Evolutionary conservation across 2,329 filamentous ascomycete genomes (phyloP), one percentile per base, ranked within the genome.

Genomic region (Lecanosticta acicola): DNA sequence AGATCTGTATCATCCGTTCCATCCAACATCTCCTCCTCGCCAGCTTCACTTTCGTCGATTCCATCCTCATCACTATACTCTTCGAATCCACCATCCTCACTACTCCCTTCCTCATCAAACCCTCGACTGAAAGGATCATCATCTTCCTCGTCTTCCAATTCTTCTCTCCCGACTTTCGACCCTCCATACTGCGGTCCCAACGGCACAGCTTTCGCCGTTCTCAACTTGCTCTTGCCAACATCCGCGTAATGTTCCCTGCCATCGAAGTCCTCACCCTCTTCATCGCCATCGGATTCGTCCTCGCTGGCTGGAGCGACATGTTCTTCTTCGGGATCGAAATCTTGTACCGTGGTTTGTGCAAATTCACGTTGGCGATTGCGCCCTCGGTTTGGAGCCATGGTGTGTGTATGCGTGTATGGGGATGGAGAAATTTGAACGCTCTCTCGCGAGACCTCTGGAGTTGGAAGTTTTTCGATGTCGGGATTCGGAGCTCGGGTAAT

Each of bases 181-280:
- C 91, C 90, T 51, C 81, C 76, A 67, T 97, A 97, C 62, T 87
- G 79, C 11, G 84, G 82, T 0, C 89, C 91, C 1, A 96, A 73
- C 0, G 79, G 70, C 14, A 83, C 68, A 18, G 77, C 75, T 26
- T 87, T 81, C 47, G 81, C 81, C 62, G 87, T 83, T 54, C 88
- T 81, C 56, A 96, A 72, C 64, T 86, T 91, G 70, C 85, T 93
- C 73, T 90, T 93, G 16, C 82, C 85, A 24, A 95, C 87, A 42
- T 77, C 68, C 35, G 85, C 78, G 63, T 97, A 97, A 65, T 97
- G 91, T 59, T 95, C 91, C 24, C 90, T 85, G 16, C 85, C 88
- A 9, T 75, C 74, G 49, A 78, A 68, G 9, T 64, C 71, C 56
- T 75, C 66, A 33, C 57, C 66, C 46, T 69, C 69, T 17, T 66